Conservation (phyloP, 2,329 filamentous ascomycete genomes). For the Thielaviopsis punctulata region DNA sequence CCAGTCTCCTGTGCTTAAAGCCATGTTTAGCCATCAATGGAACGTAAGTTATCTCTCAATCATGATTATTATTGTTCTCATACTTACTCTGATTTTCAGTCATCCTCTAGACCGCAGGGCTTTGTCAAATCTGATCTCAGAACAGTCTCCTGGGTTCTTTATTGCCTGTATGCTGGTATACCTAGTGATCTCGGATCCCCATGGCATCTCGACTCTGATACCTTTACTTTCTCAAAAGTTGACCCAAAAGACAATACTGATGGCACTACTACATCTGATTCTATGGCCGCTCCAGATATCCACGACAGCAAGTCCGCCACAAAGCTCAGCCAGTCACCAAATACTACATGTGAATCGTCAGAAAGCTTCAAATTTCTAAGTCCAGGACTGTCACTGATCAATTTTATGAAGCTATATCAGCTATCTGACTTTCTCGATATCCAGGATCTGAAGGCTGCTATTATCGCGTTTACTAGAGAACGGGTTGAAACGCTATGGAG, state of each 20-base stretch:
- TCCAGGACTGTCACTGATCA: not conserved
- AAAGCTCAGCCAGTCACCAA: no score
- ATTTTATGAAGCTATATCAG: not conserved
- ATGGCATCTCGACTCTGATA: no score
- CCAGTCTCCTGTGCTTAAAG: not conserved
- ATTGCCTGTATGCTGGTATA: not conserved
- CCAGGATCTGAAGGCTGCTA: not conserved
- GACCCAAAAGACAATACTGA: no score
- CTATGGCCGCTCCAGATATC: no score
- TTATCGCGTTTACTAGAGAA: no score
- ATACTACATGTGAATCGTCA: no score
- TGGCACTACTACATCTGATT: no score
- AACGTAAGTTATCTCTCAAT: not conserved
- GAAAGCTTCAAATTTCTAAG: no score
- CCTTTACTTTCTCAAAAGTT: no score
- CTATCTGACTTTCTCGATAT: not conserved
- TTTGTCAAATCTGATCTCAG: not conserved
- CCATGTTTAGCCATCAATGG: not conserved
- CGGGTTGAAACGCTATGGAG: not conserved
- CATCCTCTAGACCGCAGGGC: not conserved
- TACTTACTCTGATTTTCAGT: not conserved
- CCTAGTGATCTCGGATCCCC: no score
- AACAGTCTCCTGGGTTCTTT: not conserved
- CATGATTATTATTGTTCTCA: no score
- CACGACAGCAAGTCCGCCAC: no score